Evolutionary conservation across 768 basidiomycete species (phyloP), one percentile per base, ranked within the genome.

Genomic region (Kwoniella europaea): DNA sequence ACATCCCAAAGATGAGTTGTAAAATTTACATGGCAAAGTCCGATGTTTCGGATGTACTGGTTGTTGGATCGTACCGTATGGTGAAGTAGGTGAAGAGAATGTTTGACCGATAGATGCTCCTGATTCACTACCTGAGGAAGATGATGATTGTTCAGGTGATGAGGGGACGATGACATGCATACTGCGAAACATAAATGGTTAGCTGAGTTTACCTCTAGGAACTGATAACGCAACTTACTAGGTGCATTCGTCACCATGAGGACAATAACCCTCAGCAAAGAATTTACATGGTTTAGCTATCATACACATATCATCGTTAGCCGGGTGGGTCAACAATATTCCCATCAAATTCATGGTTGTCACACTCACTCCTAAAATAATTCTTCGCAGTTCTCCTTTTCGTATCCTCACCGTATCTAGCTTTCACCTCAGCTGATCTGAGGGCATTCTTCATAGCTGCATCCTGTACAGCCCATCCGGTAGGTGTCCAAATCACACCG

Each of bases 381-480:
- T 60, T 72, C 72, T 80, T 79, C 20, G 65, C 62, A 16, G 57
- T 44, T 54, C 64, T 10, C 29, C 67, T 29, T 24, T 54, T 74
- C 5, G 43, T 59, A 22, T 44, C 62, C 24, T 53, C 24, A 10
- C 67, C 68, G 35, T 55, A 64, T 58, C 62, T 65, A 10, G 66
- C 53, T 42, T 67, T 69, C 18, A 69, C 65, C 63, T 80, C 79
- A 2, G 73, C 72, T 4, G 58, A 18, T 24, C 66, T 66, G 54
- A 79, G 44, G 2, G 75, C 68, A 56, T 67, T 61, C 69, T 76
- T 77, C 79, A 77, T 77, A 12, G 77, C 78, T 12, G 78, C 78
- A 64, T 81, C 80, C 65, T 79, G 80, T 4, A 81, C 80, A 5
- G 80, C 76, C 80, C 80, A 81, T 18, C 80, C 80, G 15, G 76